Conservation (phyloP, 805 yeast species). For the Yamadazyma philogaea region DNA sequence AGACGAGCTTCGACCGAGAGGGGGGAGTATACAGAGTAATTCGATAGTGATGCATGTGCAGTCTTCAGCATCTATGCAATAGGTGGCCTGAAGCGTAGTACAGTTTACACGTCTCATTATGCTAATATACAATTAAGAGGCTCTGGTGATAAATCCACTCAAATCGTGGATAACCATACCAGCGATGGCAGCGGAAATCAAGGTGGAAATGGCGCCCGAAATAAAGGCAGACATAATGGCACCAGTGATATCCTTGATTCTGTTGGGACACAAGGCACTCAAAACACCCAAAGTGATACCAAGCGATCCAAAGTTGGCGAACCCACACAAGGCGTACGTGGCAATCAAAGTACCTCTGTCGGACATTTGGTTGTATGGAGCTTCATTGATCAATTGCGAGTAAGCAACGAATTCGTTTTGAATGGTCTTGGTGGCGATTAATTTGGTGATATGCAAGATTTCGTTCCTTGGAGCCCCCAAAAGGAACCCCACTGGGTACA, state of each 20-base stretch:
- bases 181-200: conserved; percentile 56
- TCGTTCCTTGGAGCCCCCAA: conserved; percentile 55
- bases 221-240: conserved; percentile 48
- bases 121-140: neutral
- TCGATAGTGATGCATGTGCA: too few species aligned
- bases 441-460: conserved; percentile 47
- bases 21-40: too few species aligned
- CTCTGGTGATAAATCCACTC: conserved; percentile 18
- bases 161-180: conserved; percentile 60
- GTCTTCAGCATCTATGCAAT: too few species aligned
- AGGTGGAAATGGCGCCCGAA: conserved; percentile 53
- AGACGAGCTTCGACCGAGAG: too few species aligned
- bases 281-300: conserved; percentile 62
- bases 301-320: conserved; percentile 59
- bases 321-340: conserved; percentile 62
- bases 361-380: conserved; percentile 46
- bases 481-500: conserved; percentile 59
- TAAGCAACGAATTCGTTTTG: conserved; percentile 63
- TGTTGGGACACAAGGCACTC: conserved; percentile 50
- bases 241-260: conserved; percentile 45
- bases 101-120: neutral
- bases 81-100: too few species aligned
- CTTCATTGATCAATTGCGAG: conserved; percentile 35
- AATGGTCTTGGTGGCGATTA: conserved; percentile 55
- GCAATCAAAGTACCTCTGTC: conserved; percentile 54